Evolutionary conservation across 2,329 filamentous ascomycete genomes (phyloP).

Genomic region (Trichoderma sp.): DNA sequence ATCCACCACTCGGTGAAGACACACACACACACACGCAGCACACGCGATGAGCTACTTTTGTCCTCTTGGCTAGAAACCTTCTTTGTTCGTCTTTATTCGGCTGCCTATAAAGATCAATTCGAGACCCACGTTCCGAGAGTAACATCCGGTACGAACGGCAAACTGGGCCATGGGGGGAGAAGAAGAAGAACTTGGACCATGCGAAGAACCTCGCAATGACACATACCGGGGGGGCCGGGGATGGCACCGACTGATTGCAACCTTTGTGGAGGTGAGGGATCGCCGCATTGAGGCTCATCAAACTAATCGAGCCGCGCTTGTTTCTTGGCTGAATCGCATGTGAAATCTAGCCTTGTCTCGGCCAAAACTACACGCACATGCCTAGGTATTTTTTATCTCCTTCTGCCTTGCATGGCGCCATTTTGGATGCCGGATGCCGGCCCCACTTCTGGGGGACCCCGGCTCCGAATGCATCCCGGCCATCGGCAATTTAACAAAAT

Average conservation of each 20-base stretch:
- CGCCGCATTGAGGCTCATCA: background rate
- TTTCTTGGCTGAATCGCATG: background rate
- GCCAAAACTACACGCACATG: background rate
- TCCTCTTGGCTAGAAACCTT: background rate
- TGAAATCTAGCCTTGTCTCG: background rate
- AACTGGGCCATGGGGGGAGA: background rate
- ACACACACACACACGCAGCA: background rate
- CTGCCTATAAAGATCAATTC: background rate
- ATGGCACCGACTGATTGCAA: background rate
- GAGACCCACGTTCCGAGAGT: background rate
- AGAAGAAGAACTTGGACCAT: no score
- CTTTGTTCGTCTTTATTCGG: background rate
- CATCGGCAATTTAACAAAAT: background rate
- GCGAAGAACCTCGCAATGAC: background rate
- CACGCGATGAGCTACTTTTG: background rate
- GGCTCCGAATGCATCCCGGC: background rate
- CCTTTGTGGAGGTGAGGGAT: background rate
- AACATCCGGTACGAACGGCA: background rate
- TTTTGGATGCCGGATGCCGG: background rate
- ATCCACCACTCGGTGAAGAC: background rate
- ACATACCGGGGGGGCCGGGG: background rate
- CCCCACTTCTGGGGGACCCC: background rate
- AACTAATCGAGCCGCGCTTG: background rate
- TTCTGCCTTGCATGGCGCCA: background rate
- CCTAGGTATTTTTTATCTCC: background rate